Base-by-base conservation (phyloP, 345 rosid species). In the Heritiera littoralis region DNA sequence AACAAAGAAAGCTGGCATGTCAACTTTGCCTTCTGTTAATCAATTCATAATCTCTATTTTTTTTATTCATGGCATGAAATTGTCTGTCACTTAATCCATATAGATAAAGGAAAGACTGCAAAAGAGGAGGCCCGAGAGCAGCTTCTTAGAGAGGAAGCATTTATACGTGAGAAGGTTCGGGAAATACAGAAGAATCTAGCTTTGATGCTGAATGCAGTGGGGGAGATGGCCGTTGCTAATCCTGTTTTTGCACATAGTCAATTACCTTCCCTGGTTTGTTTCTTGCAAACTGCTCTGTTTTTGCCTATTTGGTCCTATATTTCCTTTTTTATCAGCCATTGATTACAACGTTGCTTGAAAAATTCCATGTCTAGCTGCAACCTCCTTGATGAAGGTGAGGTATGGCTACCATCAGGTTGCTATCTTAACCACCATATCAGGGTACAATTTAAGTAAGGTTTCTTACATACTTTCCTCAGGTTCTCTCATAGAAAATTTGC, bases 231-330 rank as follows among this genome's bases (percentile, higher is more conserved):
- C 58, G 78, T 89, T 71, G 92, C 97, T 61, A 96, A 94, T 86
- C 97, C 97, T 61, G 86, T 96, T 72, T 96, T 92, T 86, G 94
- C 97, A 30, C 99, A 96, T 89, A 90, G 99, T 82, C 97, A 92
- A 80, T 87, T 96, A 83, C 93, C 92, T 68, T 89, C 89, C 60
- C 87, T 96, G 99, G 99, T 96, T 81, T 35, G 94, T 87, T 45
- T 30, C 76, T 76, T 45, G 59, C 69, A 72, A 51, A 48, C 72
- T 67, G 49, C 51, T 43, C 9, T 69, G 3, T 60, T 32, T 18
- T 40, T 2, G 4, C 14, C 20, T 11, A 3, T 38, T 9, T 35
- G 38, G 38, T 35, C 38, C 11, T 72, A 30, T 7, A 72, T 72
- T 74, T 40, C 45, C 49, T 32, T 35, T n/a, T 20, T 59, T 20